phyloP scores from a whole-genome alignment of 306 rosid genomes.

The Dalbergia cultrata region DNA sequence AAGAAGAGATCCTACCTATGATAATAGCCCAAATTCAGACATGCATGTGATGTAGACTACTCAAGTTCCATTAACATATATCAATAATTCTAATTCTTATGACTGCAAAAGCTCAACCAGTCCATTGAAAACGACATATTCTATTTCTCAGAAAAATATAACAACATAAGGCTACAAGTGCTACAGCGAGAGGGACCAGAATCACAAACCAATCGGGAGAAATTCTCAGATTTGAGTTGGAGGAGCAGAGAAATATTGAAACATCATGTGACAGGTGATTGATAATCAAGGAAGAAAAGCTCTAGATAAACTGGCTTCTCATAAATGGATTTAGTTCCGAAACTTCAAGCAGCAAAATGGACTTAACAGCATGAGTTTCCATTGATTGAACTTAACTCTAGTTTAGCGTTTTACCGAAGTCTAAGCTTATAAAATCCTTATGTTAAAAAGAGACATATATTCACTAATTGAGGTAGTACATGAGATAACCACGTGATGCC shows the following conservation, averaged over 20 bases:
- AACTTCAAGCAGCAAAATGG: background rate
- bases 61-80: constrained; percentile 40
- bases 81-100: constrained; percentile 48
- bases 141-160: constrained; percentile 37
- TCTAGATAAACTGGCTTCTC: background rate
- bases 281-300: background rate
- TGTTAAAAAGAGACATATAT: background rate
- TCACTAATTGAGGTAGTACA: background rate
- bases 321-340: background rate
- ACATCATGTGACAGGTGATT: constrained; percentile 18
- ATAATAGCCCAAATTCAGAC: constrained; percentile 39
- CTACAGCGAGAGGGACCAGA: constrained; percentile 40
- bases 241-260: too few relatives aligned
- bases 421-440: background rate
- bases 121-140: constrained; percentile 54
- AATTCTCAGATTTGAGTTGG: background rate
- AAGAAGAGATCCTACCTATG: constrained; percentile 35
- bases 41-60: constrained; percentile 56
- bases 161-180: constrained; percentile 40
- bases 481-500: background rate
- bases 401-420: background rate
- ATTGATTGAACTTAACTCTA: background rate
- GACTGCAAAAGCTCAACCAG: constrained; percentile 44
- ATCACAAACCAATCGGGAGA: constrained; percentile 19
- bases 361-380: background rate